Evolutionary conservation across 164 flowering plant species (phyloP).

Genomic region (grape (Vitis vinifera)): DNA sequence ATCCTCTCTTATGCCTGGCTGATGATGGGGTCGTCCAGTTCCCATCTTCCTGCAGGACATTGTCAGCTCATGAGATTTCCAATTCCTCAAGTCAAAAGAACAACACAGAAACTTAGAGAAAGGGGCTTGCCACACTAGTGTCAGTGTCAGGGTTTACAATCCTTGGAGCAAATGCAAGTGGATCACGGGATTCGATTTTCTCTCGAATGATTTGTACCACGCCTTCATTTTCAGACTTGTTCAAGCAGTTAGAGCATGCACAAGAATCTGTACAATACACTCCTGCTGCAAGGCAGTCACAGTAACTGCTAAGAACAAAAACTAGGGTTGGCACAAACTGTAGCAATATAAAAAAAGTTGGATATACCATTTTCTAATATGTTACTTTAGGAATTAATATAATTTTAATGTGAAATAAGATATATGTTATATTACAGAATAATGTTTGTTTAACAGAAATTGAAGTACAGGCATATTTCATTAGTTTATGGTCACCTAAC

Average conservation of each 20-base stretch:
- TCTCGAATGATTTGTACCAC: not conserved
- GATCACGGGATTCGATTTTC: slow-evolving; percentile 11
- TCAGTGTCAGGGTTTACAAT: not conserved
- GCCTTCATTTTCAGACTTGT: slow-evolving; percentile 10
- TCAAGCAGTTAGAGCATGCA: slow-evolving; percentile 11
- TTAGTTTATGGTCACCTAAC: too few relatives aligned
- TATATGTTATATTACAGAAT: too few relatives aligned
- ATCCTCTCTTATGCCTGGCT: slow-evolving; percentile 20
- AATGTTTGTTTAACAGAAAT: too few relatives aligned
- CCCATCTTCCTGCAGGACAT: not conserved
- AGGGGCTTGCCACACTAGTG: not conserved
- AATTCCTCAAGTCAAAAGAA: not conserved
- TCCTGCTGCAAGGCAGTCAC: slow-evolving; percentile 18
- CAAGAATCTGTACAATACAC: slow-evolving; percentile 7
- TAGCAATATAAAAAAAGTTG: not conserved
- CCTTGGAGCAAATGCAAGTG: slow-evolving; percentile 14
- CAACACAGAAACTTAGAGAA: not conserved
- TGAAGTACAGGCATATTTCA: too few relatives aligned
- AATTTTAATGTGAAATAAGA: too few relatives aligned
- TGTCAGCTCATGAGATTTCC: not conserved
- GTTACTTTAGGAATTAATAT: too few relatives aligned
- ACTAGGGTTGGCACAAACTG: not conserved
- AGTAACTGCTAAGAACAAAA: slow-evolving; percentile 4
- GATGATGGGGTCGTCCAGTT: slow-evolving; percentile 2
- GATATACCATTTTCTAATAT: not conserved